A percentile compares a stretch with the other conserved stretches of the same genome.
phyloP scores from a whole-genome alignment of 164 flowering plant species.

The Warburgia ugandensis region DNA sequence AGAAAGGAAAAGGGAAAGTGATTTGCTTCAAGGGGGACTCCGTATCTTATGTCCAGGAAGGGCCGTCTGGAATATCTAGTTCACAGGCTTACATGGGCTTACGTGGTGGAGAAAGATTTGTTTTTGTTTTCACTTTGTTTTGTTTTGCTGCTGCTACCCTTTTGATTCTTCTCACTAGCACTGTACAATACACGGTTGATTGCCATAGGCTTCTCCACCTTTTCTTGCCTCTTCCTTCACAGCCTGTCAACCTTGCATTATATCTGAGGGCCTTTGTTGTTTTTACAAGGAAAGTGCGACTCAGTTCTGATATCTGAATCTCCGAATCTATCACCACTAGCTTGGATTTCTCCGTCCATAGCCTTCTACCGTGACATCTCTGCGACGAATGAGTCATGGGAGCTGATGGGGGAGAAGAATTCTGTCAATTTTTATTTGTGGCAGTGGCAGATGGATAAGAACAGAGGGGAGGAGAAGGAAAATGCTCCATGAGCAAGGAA shows the following conservation, averaged over 20 bases:
- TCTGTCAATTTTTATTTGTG: not conserved
- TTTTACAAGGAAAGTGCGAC: slow-evolving; percentile 22
- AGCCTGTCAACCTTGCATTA: slow-evolving; percentile 51
- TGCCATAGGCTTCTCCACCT: slow-evolving; percentile 23
- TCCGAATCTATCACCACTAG: slow-evolving; percentile 12
- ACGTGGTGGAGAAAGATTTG: slow-evolving; percentile 27
- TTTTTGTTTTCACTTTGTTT: slow-evolving; percentile 18
- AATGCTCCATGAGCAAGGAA: slow-evolving; percentile 26
- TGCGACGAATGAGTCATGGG: slow-evolving; percentile 11
- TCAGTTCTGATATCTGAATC: slow-evolving; percentile 20
- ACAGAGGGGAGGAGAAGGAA: slow-evolving; percentile 12
- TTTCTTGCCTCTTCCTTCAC: slow-evolving; percentile 26
- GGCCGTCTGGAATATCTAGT: slow-evolving; percentile 49
- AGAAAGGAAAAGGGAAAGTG: slow-evolving; percentile 5
- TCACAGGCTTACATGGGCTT: slow-evolving; percentile 32
- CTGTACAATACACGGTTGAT: slow-evolving; percentile 15
- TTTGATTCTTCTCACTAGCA: slow-evolving; percentile 18
- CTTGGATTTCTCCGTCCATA: slow-evolving; percentile 30
- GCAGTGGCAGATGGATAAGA: slow-evolving; percentile 24
- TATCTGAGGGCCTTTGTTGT: slow-evolving; percentile 32
- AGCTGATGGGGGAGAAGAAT: slow-evolving; percentile 7
- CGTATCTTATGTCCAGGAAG: slow-evolving; percentile 22
- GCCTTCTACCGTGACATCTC: not conserved
- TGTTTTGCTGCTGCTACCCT: slow-evolving; percentile 23
- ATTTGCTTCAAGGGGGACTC: slow-evolving; percentile 7